phyloP scores from a whole-genome alignment of 2,329 filamentous ascomycete genomes.

The Claviceps sp. region DNA sequence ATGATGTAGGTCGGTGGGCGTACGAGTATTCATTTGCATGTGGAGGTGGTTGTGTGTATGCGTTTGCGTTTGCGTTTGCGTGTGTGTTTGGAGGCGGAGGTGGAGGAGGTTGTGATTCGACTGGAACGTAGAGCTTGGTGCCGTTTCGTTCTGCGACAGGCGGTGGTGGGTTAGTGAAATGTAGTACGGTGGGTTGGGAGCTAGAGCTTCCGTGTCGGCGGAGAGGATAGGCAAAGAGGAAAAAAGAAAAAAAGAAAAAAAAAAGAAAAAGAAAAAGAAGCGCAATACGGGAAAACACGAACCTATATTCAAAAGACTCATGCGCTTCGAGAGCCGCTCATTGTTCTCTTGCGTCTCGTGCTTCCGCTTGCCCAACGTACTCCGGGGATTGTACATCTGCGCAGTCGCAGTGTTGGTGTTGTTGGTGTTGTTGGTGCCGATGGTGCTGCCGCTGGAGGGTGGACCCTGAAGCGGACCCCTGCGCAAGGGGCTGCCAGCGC shows the following conservation, averaged over 20 bases:
- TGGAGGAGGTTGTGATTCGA: slow-evolving; percentile 30
- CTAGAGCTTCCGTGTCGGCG: no score
- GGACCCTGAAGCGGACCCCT: slow-evolving; percentile 1
- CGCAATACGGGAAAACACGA: slow-evolving; percentile 10
- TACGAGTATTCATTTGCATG: no score
- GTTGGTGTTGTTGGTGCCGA: slow-evolving; percentile 4
- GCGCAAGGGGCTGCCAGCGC: not conserved
- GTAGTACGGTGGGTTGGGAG: not conserved
- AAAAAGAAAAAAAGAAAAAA: no score
- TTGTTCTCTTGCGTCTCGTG: slow-evolving; percentile 41
- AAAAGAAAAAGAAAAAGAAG: no score
- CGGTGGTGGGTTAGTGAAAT: not conserved
- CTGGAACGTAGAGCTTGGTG: slow-evolving; percentile 51
- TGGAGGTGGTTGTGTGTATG: not conserved
- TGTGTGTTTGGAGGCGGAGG: not conserved
- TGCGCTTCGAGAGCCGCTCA: slow-evolving; percentile 69
- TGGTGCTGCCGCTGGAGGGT: slow-evolving; percentile 2
- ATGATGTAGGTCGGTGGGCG: not conserved
- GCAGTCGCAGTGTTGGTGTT: no score
- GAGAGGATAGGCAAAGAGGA: no score
- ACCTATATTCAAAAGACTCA: slow-evolving; percentile 76
- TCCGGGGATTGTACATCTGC: no score
- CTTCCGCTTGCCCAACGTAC: slow-evolving; percentile 40
- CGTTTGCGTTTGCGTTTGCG: not conserved
- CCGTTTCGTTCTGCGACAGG: slow-evolving; percentile 42